Conservation (phyloP, 805 yeast genomes). For the Lipomyces orientalis region DNA sequence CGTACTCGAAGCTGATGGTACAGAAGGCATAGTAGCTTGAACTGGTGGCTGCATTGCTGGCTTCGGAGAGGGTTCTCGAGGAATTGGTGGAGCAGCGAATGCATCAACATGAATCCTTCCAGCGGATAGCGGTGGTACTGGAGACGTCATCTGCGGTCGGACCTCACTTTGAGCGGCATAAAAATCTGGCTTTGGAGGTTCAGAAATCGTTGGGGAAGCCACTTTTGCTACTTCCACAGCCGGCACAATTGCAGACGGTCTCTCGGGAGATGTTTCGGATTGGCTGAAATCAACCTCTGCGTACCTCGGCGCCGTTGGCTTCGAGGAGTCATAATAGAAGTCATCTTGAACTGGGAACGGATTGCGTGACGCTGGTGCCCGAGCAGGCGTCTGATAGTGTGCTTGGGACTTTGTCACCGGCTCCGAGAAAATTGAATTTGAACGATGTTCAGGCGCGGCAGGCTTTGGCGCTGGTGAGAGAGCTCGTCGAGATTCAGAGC, state of each 20-base stretch:
- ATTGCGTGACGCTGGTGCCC: conserved; percentile 19
- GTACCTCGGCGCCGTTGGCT: conserved; percentile 20
- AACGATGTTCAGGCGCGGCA: conserved; percentile 14
- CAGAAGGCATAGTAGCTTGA: conserved; percentile 15
- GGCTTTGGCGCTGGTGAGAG: conserved; percentile 23
- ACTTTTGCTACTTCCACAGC: conserved; percentile 13
- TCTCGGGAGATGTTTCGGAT: conserved; percentile 21
- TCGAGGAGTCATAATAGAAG: background rate
- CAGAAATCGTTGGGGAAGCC: conserved; percentile 15
- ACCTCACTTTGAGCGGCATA: background rate
- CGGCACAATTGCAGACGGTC: background rate
- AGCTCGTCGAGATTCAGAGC: background rate
- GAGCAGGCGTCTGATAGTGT: background rate
- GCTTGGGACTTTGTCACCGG: conserved; percentile 17
- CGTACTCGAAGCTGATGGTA: conserved; percentile 18
- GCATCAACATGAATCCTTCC: background rate
- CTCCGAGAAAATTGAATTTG: conserved; percentile 14
- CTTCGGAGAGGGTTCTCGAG: background rate
- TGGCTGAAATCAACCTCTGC: conserved; percentile 17
- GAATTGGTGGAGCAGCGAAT: background rate
- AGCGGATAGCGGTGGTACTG: background rate
- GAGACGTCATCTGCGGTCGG: background rate
- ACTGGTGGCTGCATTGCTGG: conserved; percentile 5
- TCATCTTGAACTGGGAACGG: conserved; percentile 29
- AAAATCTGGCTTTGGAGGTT: background rate